Base-by-base conservation (phyloP, 169 alveolate genomes). In the Eimeria tenella region DNA sequence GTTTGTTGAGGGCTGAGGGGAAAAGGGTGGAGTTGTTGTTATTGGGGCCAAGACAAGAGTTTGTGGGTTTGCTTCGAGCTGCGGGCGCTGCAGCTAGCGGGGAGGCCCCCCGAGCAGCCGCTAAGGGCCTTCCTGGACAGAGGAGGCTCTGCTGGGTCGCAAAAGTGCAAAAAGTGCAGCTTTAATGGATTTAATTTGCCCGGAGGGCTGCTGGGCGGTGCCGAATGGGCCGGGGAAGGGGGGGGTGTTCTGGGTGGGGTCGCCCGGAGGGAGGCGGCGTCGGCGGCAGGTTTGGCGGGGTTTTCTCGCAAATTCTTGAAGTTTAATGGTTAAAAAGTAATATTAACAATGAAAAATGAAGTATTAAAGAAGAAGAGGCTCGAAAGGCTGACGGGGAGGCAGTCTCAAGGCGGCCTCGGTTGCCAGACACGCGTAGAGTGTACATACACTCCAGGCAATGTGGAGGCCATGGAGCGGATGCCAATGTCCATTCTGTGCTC, bases 161-260 rank as follows among this genome's bases (percentile, higher is more conserved):
- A 5, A 73, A 31, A 7, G 23, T 13, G 10, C 1, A 21, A 49
- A 60, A 42, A 73, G 50, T 73, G 11, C 49, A 5, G 25, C 6
- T 5, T 73, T 73, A 11, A 10, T 1, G 15, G 15, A 10, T 73
- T 13, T 15, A 4, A 3, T 4, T 10, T 10, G 6, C 6, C 50
- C 50, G 11, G 31, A 8, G 5, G 56, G 42, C 49, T 3, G 86
- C 13, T 15, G 31, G 9, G 87, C 68, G 11, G 70, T 23, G 70
- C 87, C 70, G 68, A 53, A 53, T 4, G 71, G 3, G 52, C 9
- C 23, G 87, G 50, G 13, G 87, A 19, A 42, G 21, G 87, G 87
- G 87, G 63, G 87, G 87, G 63, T 50, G 87, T 77, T 77, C 13
- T 4, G 7, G 71, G 87, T 77, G 87, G 87, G 87, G 87, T 77